A percentile compares a stretch with the other conserved stretches of the same genome.
phyloP scores from a whole-genome alignment of 805 yeast species.

The Cyberlindnera mississippiensis region DNA sequence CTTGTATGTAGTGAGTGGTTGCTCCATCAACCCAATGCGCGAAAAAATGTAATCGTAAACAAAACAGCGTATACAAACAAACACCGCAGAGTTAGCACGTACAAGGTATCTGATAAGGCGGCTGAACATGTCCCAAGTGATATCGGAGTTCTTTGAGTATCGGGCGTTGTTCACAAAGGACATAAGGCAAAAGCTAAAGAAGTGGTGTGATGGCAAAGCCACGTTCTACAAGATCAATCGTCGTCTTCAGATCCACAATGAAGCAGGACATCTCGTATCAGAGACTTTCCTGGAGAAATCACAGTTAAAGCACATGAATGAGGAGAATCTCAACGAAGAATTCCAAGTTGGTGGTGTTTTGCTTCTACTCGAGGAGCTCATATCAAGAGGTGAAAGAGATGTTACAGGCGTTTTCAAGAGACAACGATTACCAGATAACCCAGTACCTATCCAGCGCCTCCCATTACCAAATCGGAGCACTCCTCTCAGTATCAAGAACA shows the following conservation, averaged over 20 bases:
- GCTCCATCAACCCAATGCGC: not conserved
- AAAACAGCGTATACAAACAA: not conserved
- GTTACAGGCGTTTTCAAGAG: conserved; percentile 11
- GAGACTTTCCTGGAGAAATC: conserved; percentile 17
- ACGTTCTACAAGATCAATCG: conserved; percentile 22
- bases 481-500: conserved; percentile 1
- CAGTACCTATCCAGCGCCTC: not conserved
- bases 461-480: not conserved
- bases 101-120: too few relatives aligned
- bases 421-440: not conserved
- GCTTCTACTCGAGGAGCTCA: conserved; percentile 13
- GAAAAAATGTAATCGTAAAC: conserved; percentile 2
- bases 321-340: conserved; percentile 17
- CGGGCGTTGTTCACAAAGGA: conserved; percentile 20
- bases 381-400: not conserved
- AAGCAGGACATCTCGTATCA: conserved; percentile 16
- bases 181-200: conserved; percentile 20
- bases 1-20: not conserved
- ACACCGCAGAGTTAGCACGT: too few relatives aligned
- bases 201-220: conserved; percentile 26
- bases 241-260: conserved; percentile 19
- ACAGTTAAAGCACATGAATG: conserved; percentile 1
- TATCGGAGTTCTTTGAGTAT: conserved; percentile 24
- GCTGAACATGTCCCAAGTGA: conserved; percentile 26
- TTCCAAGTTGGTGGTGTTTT: conserved; percentile 18